Evolutionary conservation across 768 basidiomycete species (phyloP), one percentile per base, ranked within the genome.

Genomic region (Psilocybe cubensis): DNA sequence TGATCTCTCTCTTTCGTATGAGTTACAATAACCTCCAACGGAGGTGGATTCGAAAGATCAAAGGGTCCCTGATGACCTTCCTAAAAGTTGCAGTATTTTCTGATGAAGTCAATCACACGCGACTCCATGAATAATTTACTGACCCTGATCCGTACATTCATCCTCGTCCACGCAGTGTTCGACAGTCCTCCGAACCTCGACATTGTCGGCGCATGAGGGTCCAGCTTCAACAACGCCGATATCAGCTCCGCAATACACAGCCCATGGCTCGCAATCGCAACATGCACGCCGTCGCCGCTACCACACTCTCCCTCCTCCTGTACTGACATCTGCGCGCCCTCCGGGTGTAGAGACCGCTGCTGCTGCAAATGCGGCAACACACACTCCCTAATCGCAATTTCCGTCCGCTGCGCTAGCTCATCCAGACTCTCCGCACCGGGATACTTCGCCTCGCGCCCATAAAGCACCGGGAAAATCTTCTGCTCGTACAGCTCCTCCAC

Each of bases 101-200:
- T 9, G 24, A 5, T 18, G 1, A 17, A 45, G 18, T 10, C 27
- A 29, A 33, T 35, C 24, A 23, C 33, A 21, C 21, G 24, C 11
- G 23, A 4, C 25, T 23, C 9, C 29, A 29, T 18, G 24, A 31
- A 33, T 18, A 18, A 29, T 2, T 33, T 40, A 49, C 68, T 49
- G 57, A 74, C 87, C 81, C 79, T 80, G 63, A 68, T 67, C 57
- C 67, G 75, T 45, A 69, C 82, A 48, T 75, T 75, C 10, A 82
- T 76, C 48, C 88, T 76, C 28, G 83, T 84, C 90, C 89, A 92
- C n/a, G 85, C 89, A 0, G 90, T 91, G 64, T 91, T 92, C 58
- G 75, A 38, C 50, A 91, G 69, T 3, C 89, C 88, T 56, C 59
- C 73, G 56, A 70, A 77, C 28, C 54, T 71, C 27, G 64, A 66